phyloP scores from a whole-genome alignment of 2,329 filamentous ascomycete species.

The Podosphaera xanthii region DNA sequence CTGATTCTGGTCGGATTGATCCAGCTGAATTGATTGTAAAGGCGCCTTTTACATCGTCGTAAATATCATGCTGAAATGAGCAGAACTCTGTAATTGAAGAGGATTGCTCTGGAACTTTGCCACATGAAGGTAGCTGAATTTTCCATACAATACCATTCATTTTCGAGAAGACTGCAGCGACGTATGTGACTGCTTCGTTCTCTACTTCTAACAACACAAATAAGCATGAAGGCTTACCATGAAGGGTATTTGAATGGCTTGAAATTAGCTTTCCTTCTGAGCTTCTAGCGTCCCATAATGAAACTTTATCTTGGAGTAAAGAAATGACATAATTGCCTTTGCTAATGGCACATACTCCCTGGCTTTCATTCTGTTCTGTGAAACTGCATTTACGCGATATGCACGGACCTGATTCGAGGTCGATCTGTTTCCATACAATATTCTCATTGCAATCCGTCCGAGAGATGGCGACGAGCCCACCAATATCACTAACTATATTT shows the following conservation, averaged over 20 bases:
- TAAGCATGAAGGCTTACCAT: conserved; percentile 57
- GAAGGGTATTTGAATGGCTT: conserved; percentile 31
- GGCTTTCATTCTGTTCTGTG: conserved; percentile 42
- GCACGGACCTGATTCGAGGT: conserved; percentile 23
- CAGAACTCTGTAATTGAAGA: conserved; percentile 41
- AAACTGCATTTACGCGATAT: conserved; percentile 37
- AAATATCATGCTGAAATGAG: conserved; percentile 40
- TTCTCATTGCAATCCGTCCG: conserved; percentile 58
- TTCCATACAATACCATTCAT: conserved; percentile 69
- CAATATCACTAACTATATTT: conserved; percentile 71
- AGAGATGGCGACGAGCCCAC: conserved; percentile 59
- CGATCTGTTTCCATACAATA: conserved; percentile 57
- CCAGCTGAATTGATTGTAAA: conserved; percentile 75
- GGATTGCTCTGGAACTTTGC: conserved; percentile 15
- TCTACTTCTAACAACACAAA: conserved; percentile 46
- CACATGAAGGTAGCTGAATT: conserved; percentile 33
- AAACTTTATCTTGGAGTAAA: conserved; percentile 45
- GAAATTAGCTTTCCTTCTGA: conserved; percentile 34
- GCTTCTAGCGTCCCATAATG: conserved; percentile 57
- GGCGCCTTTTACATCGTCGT: conserved; percentile 39
- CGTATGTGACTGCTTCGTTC: conserved; percentile 33
- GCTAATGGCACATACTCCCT: conserved; percentile 55
- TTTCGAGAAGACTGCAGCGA: conserved; percentile 63
- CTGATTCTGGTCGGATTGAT: conserved; percentile 43
- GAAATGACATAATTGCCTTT: conserved; percentile 66